A percentile compares a stretch with the other conserved stretches of the same genome.
phyloP scores from a whole-genome alignment of 805 yeast genomes.

The Nakazawaea pomicola region DNA sequence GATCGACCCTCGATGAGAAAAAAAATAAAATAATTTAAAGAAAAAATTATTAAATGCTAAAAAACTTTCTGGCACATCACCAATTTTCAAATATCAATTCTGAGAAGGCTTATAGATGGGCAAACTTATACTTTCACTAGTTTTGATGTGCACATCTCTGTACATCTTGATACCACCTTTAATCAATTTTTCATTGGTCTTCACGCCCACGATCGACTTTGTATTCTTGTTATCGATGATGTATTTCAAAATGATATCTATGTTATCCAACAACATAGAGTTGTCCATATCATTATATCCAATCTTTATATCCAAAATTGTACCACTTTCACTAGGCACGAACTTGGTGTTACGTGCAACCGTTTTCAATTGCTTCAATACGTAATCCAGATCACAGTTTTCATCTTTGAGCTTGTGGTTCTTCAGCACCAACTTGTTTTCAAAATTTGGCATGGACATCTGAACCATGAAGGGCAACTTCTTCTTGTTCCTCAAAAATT shows the following conservation, averaged over 20 bases:
- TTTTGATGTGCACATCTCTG: slow-evolving; percentile 53
- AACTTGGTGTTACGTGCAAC: slow-evolving; percentile 60
- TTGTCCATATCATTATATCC: slow-evolving; percentile 48
- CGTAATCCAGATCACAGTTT: slow-evolving; percentile 60
- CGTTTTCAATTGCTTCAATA: slow-evolving; percentile 58
- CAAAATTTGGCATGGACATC: slow-evolving; percentile 41
- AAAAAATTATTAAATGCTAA: too few relatives aligned
- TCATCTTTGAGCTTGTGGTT: slow-evolving; percentile 46
- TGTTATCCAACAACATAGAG: slow-evolving; percentile 43
- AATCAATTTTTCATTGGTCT: slow-evolving; percentile 34
- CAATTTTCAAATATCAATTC: too few relatives aligned
- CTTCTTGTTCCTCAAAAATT: slow-evolving; percentile 56
- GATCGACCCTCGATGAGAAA: too few relatives aligned
- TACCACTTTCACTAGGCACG: slow-evolving; percentile 55
- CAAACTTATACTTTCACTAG: slow-evolving; percentile 60
- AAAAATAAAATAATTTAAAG: too few relatives aligned
- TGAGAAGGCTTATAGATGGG: slow-evolving; percentile 40
- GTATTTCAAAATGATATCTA: slow-evolving; percentile 44
- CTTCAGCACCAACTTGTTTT: slow-evolving; percentile 22
- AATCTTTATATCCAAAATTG: slow-evolving; percentile 52
- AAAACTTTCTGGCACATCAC: too few relatives aligned
- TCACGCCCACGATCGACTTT: slow-evolving; percentile 13
- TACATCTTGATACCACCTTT: slow-evolving; percentile 38
- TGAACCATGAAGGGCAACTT: slow-evolving; percentile 66
- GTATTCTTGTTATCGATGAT: slow-evolving; percentile 27